Base-by-base conservation (phyloP, 768 basidiomycete genomes). In the Amanita fuliginea region DNA sequence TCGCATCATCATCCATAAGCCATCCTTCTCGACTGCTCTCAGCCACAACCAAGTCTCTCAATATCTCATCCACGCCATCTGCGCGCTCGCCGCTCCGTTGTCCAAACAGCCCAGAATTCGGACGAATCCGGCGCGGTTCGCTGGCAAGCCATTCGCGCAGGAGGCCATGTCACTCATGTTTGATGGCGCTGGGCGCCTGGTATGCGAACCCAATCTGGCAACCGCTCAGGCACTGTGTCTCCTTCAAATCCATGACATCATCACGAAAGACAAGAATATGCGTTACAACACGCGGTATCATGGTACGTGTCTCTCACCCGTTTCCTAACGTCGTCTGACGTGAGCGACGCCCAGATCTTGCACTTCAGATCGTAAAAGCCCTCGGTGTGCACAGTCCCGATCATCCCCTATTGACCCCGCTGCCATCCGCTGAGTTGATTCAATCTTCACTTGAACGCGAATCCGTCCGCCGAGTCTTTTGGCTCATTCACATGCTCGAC, bases 381-480 rank as follows among this genome's bases (percentile, higher is more conserved):
- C 70, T 90, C 52, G 78, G 78, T 53, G 75, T 86, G 30, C 77
- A 80, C 58, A 71, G 71, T 54, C 75, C 78, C 34, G 81, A 86
- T 52, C 72, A 75, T 56, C 76, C 78, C 32, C 72, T 74, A 48
- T 68, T 77, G 53, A 75, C 82, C 34, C 75, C 80, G 42, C 65
- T 76, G 37, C 78, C 79, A 46, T 71, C 78, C 51, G 68, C 76
- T 46, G 75, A 77, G 46, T 77, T 77, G 55, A 78, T 79, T 19
- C 73, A 80, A 53, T 69, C 69, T 47, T 75, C 75, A 42, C 77
- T 85, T 55, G 81, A 86, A 57, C 81, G 79, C 52, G 86, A 91
- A 67, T 83, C 83, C 53, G 70, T 80, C n/a, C 81, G 87, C 41
- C 78, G 87, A 49, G 78, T 84, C 51, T 88, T 89, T 64, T 90